phyloP scores from a whole-genome alignment of 805 yeast genomes.

The Zygoascus ofunaensis region DNA sequence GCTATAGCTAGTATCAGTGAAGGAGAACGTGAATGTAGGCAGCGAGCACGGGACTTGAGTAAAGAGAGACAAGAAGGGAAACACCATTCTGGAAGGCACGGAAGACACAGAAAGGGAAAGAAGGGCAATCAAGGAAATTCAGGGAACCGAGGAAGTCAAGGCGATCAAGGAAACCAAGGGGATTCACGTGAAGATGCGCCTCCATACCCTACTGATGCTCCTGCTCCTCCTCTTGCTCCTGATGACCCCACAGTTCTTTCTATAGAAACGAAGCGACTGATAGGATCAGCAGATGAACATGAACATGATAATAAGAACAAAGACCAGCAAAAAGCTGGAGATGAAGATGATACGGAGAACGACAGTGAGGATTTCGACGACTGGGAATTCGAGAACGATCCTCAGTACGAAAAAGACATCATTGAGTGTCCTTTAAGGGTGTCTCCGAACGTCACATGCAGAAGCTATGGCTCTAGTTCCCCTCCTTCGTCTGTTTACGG shows the following conservation, averaged over 20 bases:
- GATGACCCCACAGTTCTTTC: too few species aligned
- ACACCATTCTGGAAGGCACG: not conserved
- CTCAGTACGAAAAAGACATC: not conserved
- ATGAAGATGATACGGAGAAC: not conserved
- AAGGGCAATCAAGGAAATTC: too few species aligned
- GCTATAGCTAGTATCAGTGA: conserved; percentile 1
- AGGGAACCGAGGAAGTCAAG: too few species aligned
- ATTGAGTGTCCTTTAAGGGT: not conserved
- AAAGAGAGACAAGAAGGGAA: not conserved
- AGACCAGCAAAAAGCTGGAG: not conserved
- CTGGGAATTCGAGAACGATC: not conserved
- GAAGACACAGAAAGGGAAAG: too few species aligned
- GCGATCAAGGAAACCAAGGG: too few species aligned
- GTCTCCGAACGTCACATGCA: not conserved
- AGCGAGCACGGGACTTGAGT: not conserved
- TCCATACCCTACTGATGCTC: too few species aligned
- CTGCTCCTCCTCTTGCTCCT: too few species aligned
- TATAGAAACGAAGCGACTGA: too few species aligned
- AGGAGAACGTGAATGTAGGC: not conserved
- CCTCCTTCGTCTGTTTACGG: not conserved
- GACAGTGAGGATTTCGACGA: not conserved
- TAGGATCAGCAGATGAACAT: too few species aligned
- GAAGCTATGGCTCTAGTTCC: not conserved
- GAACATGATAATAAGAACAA: too few species aligned
- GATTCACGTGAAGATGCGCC: too few species aligned